A percentile compares a stretch with the other conserved stretches of the same genome.
phyloP scores from a whole-genome alignment of 352 stramenopile species.

The Phytopythium kandeliae region DNA sequence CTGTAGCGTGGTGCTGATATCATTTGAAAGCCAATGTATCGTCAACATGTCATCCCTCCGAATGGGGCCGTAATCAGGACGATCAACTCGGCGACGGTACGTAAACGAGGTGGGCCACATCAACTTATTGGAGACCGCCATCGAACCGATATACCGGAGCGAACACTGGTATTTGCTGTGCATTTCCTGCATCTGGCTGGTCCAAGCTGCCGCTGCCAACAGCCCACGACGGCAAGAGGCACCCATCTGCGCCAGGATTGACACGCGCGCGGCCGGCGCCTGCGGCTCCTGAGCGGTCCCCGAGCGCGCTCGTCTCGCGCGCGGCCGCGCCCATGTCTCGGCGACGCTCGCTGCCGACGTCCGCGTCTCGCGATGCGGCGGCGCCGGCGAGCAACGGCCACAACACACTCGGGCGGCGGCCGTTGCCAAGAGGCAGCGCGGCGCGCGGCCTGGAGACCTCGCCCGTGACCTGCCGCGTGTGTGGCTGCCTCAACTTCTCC shows the following conservation, averaged over 20 bases:
- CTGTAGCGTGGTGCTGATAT: no score
- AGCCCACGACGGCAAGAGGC: no score
- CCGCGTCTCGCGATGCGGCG: neutral
- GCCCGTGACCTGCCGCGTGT: constrained; percentile 31
- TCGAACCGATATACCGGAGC: no score
- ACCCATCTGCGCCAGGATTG: neutral
- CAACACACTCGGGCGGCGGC: neutral
- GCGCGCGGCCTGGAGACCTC: neutral
- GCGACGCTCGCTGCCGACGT: neutral
- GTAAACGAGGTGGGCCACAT: no score
- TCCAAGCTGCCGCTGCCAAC: no score
- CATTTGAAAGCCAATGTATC: no score
- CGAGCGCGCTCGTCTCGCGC: neutral
- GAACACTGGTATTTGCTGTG: no score
- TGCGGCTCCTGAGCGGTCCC: neutral
- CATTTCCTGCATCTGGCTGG: no score
- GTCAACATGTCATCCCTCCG: neutral
- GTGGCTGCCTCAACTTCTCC: constrained; percentile 44
- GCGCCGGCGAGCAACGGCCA: neutral
- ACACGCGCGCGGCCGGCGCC: neutral
- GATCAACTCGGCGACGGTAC: no score
- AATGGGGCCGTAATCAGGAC: neutral
- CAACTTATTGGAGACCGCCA: no score
- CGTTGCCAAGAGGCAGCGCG: neutral
- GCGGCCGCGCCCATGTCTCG: neutral